Evolutionary conservation across 495 filamentous ascomycete species (phyloP), one percentile per base, ranked within the genome.

Genomic region (Pyronema omphalodes): DNA sequence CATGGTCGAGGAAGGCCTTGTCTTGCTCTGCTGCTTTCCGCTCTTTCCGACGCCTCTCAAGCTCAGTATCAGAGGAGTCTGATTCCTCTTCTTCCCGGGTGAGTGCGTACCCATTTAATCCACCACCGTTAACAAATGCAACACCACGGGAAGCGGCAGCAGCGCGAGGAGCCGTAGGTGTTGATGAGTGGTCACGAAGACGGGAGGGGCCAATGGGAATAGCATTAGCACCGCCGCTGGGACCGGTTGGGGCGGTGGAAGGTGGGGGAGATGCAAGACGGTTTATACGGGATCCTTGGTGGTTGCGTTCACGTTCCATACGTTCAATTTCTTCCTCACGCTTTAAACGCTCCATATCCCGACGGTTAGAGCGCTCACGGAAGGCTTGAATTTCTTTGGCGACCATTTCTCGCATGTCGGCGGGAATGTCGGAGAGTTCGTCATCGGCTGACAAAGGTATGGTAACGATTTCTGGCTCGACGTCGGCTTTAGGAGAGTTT

Each of bases 371-470:
- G 39, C 89, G 74, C 53, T 96, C 88, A 60, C 91, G 76, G 71
- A 99, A 99, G 8, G 87, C 84, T 7, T 84, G 77, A 58, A 99
- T 99, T 60, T 99, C 93, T 56, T 82, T 82, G 7, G 91, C 86
- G 19, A 99, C 89, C 7, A 82, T 94, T 61, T 89, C 91, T n/a
- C 91, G 81, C 88, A 89, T 89, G 62, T 95, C 91, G 9, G 84
- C 81, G 2, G 91, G 91, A 53, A 99, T 94, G 62, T 99, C 93
- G 40, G 86, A 82, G 33, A 99, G 73, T 60, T 99, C 91, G 64
- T 99, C 91, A 59, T 99, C 91, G 23, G 81, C 76, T 7, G 84
- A 83, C 37, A 94, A 76, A 3, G 86, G 83, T 56, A 94, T 95
- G 41, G 86, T 94, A 58, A 95, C 82, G 35, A 95, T 81, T 69